These are phyloP conservation scores for Rubus idaeus DNA, from an alignment of 306 rosid genomes.

Conservation along the genomic window DNA sequence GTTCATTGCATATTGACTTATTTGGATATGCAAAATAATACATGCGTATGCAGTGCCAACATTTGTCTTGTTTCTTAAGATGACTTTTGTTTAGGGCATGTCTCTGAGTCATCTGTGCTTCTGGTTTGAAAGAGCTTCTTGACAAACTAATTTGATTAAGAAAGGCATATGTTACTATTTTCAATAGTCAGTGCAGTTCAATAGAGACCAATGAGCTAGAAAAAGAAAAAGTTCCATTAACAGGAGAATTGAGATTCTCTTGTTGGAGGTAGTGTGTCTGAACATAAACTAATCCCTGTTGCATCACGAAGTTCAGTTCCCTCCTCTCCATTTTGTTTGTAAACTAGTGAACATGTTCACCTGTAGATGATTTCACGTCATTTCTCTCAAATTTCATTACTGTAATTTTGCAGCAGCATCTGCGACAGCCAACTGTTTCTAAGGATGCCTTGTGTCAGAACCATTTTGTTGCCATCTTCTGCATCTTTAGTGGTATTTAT, in stretches of 20 bases:
- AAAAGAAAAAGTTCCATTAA: background rate
- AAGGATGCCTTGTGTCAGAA: conserved; percentile 68
- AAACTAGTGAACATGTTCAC: background rate
- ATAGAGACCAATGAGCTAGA: conserved; percentile 3
- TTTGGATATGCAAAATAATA: background rate
- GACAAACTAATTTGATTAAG: background rate
- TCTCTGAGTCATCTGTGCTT: background rate
- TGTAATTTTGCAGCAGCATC: conserved; percentile 56
- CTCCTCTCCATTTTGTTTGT: background rate
- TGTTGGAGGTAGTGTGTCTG: background rate
- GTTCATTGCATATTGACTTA: background rate
- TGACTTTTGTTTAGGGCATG: background rate
- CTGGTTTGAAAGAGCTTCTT: background rate
- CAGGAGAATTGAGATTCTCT: background rate
- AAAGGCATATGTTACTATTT: background rate
- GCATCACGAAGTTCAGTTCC: background rate
- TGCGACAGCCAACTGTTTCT: conserved; percentile 49
- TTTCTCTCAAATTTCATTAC: conserved; percentile 30
- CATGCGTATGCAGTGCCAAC: background rate
- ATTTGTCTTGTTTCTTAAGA: background rate
- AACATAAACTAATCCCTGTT: background rate
- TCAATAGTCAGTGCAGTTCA: background rate
- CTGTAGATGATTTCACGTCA: conserved; percentile 5
- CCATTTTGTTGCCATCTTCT: conserved; percentile 73
- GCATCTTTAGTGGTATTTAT: conserved; percentile 74